A percentile compares a stretch with the other conserved stretches of the same genome.
These are phyloP conservation scores for Colletotrichum sp. DNA, from an alignment of 2,329 filamentous ascomycete species.

Conservation along the genomic window DNA sequence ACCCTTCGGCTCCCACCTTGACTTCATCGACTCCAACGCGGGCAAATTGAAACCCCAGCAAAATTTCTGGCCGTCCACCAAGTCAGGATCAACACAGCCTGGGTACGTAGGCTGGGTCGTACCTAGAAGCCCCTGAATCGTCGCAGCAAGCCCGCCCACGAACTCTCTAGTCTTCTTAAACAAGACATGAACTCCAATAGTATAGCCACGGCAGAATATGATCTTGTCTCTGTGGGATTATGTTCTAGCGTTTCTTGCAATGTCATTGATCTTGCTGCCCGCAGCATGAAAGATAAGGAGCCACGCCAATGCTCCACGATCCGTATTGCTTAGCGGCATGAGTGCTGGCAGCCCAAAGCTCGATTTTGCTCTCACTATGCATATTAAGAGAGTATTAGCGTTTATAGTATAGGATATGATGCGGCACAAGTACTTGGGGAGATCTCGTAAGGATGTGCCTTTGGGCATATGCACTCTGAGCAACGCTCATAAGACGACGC, in stretches of 20 bases:
- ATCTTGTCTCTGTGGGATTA: constrained; percentile 69
- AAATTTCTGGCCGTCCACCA: constrained; percentile 48
- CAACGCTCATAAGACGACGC: too few species aligned
- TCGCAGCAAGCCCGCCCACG: constrained; percentile 53
- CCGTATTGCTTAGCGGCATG: constrained; percentile 30
- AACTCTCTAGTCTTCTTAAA: constrained; percentile 53
- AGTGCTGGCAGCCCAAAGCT: too few species aligned
- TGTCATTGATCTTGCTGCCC: constrained; percentile 65
- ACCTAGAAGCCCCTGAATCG: constrained; percentile 40
- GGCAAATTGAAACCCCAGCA: constrained; percentile 63
- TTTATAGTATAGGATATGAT: too few species aligned
- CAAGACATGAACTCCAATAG: constrained; percentile 52
- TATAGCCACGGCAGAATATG: constrained; percentile 69
- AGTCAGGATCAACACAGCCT: constrained; percentile 63
- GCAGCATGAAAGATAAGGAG: constrained; percentile 66
- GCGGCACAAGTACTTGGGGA: too few species aligned
- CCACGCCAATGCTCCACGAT: constrained; percentile 61
- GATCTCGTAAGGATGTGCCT: too few species aligned
- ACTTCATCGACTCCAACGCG: constrained; percentile 53
- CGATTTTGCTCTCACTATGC: too few species aligned
- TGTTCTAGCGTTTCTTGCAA: constrained; percentile 59
- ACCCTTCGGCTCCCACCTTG: constrained; percentile 54
- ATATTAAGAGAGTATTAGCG: too few species aligned
- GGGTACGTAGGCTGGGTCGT: constrained; percentile 59
- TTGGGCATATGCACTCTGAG: too few species aligned